Base-by-base conservation (phyloP, 1,284 basidiomycete species). In the Ceratobasidium sp. region DNA sequence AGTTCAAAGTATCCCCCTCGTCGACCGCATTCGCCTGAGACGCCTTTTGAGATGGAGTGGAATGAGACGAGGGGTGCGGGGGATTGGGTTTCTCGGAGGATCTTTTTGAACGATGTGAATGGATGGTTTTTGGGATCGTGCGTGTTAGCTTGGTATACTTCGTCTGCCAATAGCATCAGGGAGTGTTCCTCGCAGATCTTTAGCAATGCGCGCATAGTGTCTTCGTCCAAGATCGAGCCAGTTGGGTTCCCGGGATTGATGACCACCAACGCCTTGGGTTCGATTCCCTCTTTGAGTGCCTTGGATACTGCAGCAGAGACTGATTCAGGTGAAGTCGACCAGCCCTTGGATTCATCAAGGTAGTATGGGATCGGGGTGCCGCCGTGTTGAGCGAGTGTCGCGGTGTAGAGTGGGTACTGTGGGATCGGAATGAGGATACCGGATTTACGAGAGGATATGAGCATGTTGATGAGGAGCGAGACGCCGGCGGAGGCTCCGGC, bases 161-260 rank as follows among this genome's bases (percentile, higher is more conserved):
- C 96, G 83, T 98, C 96, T 0, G 96, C 96, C 79, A 98, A 89
- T 60, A 98, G 89, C 20, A 97, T 91, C 76, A 98, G 90, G n/a
- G 87, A 86, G 84, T 98, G 87, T 80, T 93, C 87, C 83, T 96
- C 93, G 85, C 95, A 97, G 20, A 98, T 85, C 61, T 89, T 85
- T 26, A 97, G 90, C 79, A 98, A 89, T 67, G 88, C 86, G 78
- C 89, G 86, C 87, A 96, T 94, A 28, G 92, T 93, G 63, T 84
- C 80, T 77, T 89, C 87, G 78, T 91, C 89, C 13, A 98, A 88
- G 76, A 96, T 88, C 2, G 92, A 90, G 53, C 96, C 97, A 0
- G 96, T 98, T 26, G 97, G 96, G 86, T 98, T 98, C 35, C 96
- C 96, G 0, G 96, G 96, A 86, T 98, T 98, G 87, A 98, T 98